A percentile compares a stretch with the other conserved stretches of the same genome.
These are phyloP conservation scores for Patellifolia procumbens DNA, from an alignment of 179 eudicot species.

Conservation along the genomic window DNA sequence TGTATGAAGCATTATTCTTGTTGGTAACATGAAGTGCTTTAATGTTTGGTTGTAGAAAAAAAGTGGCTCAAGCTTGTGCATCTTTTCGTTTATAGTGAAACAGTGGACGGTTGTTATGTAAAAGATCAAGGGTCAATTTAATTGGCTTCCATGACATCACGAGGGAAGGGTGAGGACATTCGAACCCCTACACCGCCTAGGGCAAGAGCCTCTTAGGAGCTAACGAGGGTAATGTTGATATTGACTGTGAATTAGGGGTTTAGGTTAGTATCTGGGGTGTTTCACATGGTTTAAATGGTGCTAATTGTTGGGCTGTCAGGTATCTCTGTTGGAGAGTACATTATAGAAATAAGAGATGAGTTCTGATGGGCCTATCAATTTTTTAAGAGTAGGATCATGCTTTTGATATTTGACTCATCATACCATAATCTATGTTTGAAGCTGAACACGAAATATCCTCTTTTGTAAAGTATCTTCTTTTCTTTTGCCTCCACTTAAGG, in stretches of 20 bases:
- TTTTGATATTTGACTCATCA: too few relatives aligned
- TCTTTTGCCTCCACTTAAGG: too few relatives aligned
- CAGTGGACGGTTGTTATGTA: background rate
- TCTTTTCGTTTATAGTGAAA: background rate
- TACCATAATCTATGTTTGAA: too few relatives aligned
- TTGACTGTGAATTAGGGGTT: background rate
- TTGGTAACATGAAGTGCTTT: background rate
- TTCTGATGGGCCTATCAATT: too few relatives aligned
- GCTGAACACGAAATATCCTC: too few relatives aligned
- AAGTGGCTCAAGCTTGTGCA: background rate
- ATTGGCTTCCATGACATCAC: too few relatives aligned
- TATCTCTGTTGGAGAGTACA: too few relatives aligned
- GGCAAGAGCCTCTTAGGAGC: background rate
- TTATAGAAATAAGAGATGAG: too few relatives aligned
- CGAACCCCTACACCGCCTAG: background rate
- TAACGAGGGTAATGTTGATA: background rate
- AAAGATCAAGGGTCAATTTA: background rate
- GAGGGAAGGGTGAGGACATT: background rate
- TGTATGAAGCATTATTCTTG: background rate
- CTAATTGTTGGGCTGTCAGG: too few relatives aligned
- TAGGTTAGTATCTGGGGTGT: background rate
- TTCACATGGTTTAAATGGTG: too few relatives aligned
- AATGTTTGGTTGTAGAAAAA: background rate
- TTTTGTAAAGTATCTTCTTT: too few relatives aligned
- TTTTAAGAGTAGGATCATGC: too few relatives aligned